Evolutionary conservation across 2,329 filamentous ascomycete genomes (phyloP).

Genomic region (Ilyonectria sp.): DNA sequence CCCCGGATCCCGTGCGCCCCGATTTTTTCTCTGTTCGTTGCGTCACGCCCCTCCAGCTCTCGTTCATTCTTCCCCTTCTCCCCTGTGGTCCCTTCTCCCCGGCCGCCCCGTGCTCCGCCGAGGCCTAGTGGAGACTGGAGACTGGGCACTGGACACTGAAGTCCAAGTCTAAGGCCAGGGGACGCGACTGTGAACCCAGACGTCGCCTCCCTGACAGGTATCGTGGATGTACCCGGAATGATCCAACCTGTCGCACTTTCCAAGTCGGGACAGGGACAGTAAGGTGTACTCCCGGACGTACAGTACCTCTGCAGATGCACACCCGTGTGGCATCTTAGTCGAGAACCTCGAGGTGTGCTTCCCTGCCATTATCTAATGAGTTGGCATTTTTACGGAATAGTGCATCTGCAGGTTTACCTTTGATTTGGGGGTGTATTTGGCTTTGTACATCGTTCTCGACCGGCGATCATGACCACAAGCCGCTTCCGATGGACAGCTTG

Average conservation of each 20-base stretch:
- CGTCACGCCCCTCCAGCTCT: constrained; percentile 25
- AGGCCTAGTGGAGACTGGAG: constrained; percentile 6
- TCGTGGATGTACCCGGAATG: constrained; percentile 30
- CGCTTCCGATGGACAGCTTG: constrained; percentile 23
- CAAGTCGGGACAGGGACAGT: constrained; percentile 13
- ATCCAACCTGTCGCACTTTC: constrained; percentile 10
- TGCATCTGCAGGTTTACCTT: constrained; percentile 22
- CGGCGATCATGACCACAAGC: constrained; percentile 47
- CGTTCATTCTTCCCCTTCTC: background rate
- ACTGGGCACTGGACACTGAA: constrained; percentile 6
- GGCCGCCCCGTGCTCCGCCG: constrained; percentile 41
- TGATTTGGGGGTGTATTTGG: constrained; percentile 23
- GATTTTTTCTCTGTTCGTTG: background rate
- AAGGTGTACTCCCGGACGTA: constrained; percentile 7
- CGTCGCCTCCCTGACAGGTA: constrained; percentile 25
- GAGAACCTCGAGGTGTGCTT: constrained; percentile 27
- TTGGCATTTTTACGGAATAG: constrained; percentile 31
- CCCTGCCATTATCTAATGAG: constrained; percentile 31
- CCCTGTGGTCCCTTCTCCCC: constrained; percentile 1
- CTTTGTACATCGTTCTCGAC: constrained; percentile 17
- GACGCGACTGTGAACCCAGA: constrained; percentile 14
- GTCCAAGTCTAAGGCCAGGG: constrained; percentile 16
- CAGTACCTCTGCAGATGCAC: constrained; percentile 9
- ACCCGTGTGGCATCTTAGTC: constrained; percentile 21
- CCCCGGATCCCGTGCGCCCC: constrained; percentile 10